Base-by-base conservation (phyloP, 2,329 filamentous ascomycete genomes). In the Trichoderma guizhouense region DNA sequence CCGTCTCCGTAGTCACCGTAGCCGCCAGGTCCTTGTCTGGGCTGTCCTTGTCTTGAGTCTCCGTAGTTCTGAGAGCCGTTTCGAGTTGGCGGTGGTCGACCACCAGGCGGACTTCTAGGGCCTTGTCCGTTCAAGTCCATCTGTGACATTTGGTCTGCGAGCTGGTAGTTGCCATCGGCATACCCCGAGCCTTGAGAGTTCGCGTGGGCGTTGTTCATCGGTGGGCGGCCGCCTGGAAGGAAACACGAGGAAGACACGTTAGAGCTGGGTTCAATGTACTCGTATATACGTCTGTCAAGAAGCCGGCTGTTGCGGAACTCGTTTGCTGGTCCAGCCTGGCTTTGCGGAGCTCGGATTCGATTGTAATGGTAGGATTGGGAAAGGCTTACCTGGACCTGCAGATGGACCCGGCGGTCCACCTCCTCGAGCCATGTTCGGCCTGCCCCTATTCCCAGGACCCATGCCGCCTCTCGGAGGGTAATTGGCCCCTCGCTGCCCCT, bases 321-420 rank as follows among this genome's bases (percentile, higher is more conserved):
- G 62, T 39, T 28, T 58, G 28, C 21, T 62, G 15, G 24, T 9
- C 21, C 0, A 24, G 51, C 26, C 57, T 30, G 57, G 12, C 57
- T 15, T 15, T 34, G 32, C 57, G 28, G 57, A 34, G 11, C 7
- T 32, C 57, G 57, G 28, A 7, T 32, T 60, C 30, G 57, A 60
- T n/a, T 34, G 30, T 34, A 60, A 60, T 34, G 30, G 57, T 24
- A 60, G 57, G 18, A 60, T 60, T 36, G 15, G 21, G 39, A 36
- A 28, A 62, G 39, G 78, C 83, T 79, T 76, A 85, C 83, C 78
- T 72, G 76, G 72, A n/a, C 82, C 83, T 18, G 43, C 43, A 21
- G 43, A 51, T 51, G 82, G 84, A 11, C 79, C 82, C 30, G 83
- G 83, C 14, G 83, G 80, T 62, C 82, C 82, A 67, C 80, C 83